Evolutionary conservation across 2,329 filamentous ascomycete species (phyloP).

Genomic region (Bipolaris bicolor): DNA sequence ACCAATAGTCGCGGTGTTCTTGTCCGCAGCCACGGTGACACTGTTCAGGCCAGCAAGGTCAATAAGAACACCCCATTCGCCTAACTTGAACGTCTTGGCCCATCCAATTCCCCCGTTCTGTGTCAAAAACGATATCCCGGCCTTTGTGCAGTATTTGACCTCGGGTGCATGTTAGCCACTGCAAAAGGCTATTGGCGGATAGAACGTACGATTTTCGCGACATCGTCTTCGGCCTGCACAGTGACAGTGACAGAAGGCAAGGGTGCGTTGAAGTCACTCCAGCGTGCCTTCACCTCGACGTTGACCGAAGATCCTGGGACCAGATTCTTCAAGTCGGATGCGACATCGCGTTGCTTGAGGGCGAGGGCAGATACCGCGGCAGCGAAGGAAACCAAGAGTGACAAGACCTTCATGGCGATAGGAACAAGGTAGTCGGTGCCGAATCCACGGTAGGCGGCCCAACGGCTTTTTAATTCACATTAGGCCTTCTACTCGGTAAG

Average conservation of each 20-base stretch:
- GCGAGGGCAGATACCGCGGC: conserved; percentile 21
- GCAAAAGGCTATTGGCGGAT: neutral
- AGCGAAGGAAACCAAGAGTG: conserved; percentile 17
- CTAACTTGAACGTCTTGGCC: conserved; percentile 33
- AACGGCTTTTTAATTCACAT: conserved; percentile 9
- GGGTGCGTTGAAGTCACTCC: conserved; percentile 31
- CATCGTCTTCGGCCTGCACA: conserved; percentile 28
- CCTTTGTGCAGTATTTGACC: conserved; percentile 32
- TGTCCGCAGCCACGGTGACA: conserved; percentile 32
- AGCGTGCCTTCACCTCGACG: conserved; percentile 25
- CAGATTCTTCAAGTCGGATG: conserved; percentile 19
- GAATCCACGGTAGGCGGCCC: conserved; percentile 5
- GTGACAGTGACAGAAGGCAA: conserved; percentile 29
- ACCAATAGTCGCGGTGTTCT: conserved; percentile 33
- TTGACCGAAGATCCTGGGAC: conserved; percentile 23
- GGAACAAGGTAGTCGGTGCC: conserved; percentile 7
- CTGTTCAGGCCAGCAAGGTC: conserved; percentile 36
- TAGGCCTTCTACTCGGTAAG: conserved; percentile 1
- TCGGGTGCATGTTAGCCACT: conserved; percentile 9
- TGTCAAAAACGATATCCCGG: conserved; percentile 31
- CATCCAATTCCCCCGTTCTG: conserved; percentile 41
- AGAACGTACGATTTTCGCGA: conserved; percentile 26
- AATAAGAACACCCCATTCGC: conserved; percentile 36
- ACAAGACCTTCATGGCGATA: conserved; percentile 21
- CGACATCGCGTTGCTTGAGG: conserved; percentile 16